A percentile compares a stretch with the other conserved stretches of the same genome.
phyloP scores from a whole-genome alignment of 2,329 filamentous ascomycete genomes.

The Fusarium abutilonis region DNA sequence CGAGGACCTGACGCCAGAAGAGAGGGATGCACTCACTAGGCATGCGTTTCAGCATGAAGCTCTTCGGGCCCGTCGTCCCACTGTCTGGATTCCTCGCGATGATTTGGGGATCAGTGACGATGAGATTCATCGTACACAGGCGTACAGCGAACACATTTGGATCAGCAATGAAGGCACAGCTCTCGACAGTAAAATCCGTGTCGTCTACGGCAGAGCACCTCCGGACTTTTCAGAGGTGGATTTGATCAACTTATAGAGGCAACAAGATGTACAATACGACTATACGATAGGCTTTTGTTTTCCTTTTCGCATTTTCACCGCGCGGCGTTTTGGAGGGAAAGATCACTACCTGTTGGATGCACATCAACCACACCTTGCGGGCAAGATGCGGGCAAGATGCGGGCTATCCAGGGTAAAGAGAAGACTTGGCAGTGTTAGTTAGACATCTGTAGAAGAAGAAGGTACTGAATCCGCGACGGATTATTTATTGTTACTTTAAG shows the following conservation, averaged over 20 bases:
- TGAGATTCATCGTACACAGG: conserved; percentile 81
- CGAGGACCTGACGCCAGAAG: conserved; percentile 90
- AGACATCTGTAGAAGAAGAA: conserved; percentile 4
- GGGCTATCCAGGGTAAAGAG: neutral
- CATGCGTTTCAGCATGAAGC: conserved; percentile 93
- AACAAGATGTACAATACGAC: conserved; percentile 5
- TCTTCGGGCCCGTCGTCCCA: conserved; percentile 82
- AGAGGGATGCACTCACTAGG: conserved; percentile 84
- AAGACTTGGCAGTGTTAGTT: neutral
- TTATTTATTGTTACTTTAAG: conserved; percentile 12
- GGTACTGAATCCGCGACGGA: conserved; percentile 4
- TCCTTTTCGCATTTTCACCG: conserved; percentile 9
- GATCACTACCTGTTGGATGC: conserved; percentile 4
- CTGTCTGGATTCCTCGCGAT: conserved; percentile 93
- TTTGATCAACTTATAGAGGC: conserved; percentile 75
- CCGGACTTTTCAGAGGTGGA: conserved; percentile 91
- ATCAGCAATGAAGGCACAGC: conserved; percentile 94
- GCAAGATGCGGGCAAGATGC: conserved; percentile 41
- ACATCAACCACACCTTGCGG: conserved; percentile 32
- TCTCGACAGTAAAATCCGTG: conserved; percentile 82
- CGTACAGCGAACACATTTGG: conserved; percentile 84
- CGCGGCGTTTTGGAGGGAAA: conserved; percentile 19
- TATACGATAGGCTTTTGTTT: neutral
- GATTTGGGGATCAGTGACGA: conserved; percentile 91
- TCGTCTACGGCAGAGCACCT: conserved; percentile 85